phyloP scores from a whole-genome alignment of 805 yeast species.

The Wickerhamomyces chaumierensis region DNA sequence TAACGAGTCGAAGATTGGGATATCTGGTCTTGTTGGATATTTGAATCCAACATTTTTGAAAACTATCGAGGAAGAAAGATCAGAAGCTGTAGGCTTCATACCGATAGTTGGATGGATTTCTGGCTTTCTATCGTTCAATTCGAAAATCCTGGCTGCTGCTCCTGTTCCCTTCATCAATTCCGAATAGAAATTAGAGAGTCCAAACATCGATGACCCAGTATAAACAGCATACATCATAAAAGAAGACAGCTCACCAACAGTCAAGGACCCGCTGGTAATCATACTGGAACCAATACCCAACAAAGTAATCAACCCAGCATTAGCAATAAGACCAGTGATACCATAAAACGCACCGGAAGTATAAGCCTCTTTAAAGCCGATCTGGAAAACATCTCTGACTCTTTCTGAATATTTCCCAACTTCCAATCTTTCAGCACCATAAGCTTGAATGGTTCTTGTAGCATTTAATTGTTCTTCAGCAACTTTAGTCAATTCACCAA shows the following conservation, averaged over 20 bases:
- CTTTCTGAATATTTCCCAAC: slow-evolving; percentile 64
- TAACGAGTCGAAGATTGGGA: slow-evolving; percentile 50
- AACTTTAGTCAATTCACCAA: slow-evolving; percentile 80
- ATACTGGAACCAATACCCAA: slow-evolving; percentile 73
- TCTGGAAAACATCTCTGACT: slow-evolving; percentile 50
- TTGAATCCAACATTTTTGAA: slow-evolving; percentile 57
- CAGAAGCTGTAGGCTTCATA: slow-evolving; percentile 22
- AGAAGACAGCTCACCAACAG: slow-evolving; percentile 83
- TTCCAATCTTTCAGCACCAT: slow-evolving; percentile 75
- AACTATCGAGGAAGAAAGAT: slow-evolving; percentile 31
- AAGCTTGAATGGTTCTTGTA: slow-evolving; percentile 78
- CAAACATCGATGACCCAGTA: slow-evolving; percentile 88
- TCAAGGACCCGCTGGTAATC: slow-evolving; percentile 64
- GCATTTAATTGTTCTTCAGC: slow-evolving; percentile 87
- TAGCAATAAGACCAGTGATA: slow-evolving; percentile 76
- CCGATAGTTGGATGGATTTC: slow-evolving; percentile 61
- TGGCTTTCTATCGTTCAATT: slow-evolving; percentile 70
- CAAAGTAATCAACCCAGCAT: slow-evolving; percentile 64
- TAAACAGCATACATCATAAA: slow-evolving; percentile 94
- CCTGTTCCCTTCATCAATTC: slow-evolving; percentile 97
- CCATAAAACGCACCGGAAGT: slow-evolving; percentile 70
- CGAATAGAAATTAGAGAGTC: slow-evolving; percentile 81
- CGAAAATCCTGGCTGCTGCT: slow-evolving; percentile 87
- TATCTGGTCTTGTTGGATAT: slow-evolving; percentile 78
- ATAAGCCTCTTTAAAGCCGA: slow-evolving; percentile 72